Base-by-base conservation (phyloP, 1,139 yeast species). In the Yamadazyma dendronema region DNA sequence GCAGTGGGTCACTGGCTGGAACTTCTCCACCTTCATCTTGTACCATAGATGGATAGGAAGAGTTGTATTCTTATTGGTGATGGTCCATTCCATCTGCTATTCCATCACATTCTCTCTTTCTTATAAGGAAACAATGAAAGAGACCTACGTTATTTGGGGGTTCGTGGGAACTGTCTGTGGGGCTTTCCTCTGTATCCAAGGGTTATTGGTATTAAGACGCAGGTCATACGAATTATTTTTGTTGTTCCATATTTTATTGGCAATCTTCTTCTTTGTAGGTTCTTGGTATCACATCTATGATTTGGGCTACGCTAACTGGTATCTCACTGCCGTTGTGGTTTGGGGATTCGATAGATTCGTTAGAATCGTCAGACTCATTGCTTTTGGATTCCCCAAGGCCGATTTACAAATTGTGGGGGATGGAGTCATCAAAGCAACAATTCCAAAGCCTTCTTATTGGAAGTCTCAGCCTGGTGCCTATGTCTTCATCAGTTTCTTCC, bases 401-500 rank as follows among this genome's bases (percentile, higher is more conserved):
- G 48, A 53, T 10, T 59, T 72, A 10, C 44, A 52, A 14, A 50
- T 73, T 27, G 44, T 64, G 26, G 55, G 64, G 1, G 65, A 58
- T 30, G 75, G 69, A 42, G 65, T 74, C 3, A 56, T 73, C 21
- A 64, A 64, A 46, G 61, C 72, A 2, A 49, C 54, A 3, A 57
- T 73, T 4, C 72, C 74, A 2, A 67, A 58, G 32, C 74, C 76
- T 12, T 49, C 44, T 2, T 53, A 59, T 41, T 74, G 77, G 77
- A 52, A 56, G 15, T 50, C 72, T 1, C 49, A 58, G 31, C 74
- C 78, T 8, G 81, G 81, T 30, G 74, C 77, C 1, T 77, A 74
- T 50, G 79, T 76, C 0, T 77, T 69, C 39, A 58, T 77, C 28
- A 66, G 72, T 44, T 74, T 77, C 50, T 38, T 72, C 28, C 55